Evolutionary conservation across 2,329 filamentous ascomycete genomes (phyloP).

Genomic region (Ceratocystis alfenasii): DNA sequence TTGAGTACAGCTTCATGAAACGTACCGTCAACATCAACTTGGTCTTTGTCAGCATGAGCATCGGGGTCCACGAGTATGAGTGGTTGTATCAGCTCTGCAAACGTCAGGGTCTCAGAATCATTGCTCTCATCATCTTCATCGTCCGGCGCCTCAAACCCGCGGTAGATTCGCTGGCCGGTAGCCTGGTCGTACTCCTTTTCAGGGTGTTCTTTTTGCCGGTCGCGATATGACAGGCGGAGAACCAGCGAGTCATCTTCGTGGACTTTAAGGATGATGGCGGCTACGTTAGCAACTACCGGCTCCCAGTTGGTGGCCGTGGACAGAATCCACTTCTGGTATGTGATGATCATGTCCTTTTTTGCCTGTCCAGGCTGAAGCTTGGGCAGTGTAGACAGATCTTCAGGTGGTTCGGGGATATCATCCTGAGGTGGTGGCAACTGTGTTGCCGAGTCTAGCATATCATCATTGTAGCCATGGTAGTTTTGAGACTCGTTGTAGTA

Average conservation of each 20-base stretch:
- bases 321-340: conserved; percentile 54
- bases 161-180: conserved; percentile 60
- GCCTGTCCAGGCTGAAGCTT: conserved; percentile 38
- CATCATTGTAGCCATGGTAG: background rate
- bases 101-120: conserved; percentile 47
- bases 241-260: conserved; percentile 41
- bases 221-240: conserved; percentile 56
- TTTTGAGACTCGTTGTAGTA: conserved; percentile 29
- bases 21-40: background rate
- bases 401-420: conserved; percentile 52
- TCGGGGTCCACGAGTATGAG: conserved; percentile 36
- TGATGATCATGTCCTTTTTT: conserved; percentile 50
- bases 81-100: conserved; percentile 54
- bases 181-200: conserved; percentile 51
- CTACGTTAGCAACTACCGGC: conserved; percentile 51
- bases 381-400: conserved; percentile 44
- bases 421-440: conserved; percentile 25
- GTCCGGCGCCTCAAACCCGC: conserved; percentile 58
- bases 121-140: conserved; percentile 38
- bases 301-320: conserved; percentile 53
- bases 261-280: conserved; percentile 51
- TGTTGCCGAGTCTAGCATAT: background rate
- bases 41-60: background rate
- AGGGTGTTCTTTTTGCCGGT: conserved; percentile 45
- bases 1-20: background rate